A percentile compares a stretch with the other conserved stretches of the same genome.
These are phyloP conservation scores for Ogataea pini DNA, from an alignment of 805 yeast genomes.

Conservation along the genomic window DNA sequence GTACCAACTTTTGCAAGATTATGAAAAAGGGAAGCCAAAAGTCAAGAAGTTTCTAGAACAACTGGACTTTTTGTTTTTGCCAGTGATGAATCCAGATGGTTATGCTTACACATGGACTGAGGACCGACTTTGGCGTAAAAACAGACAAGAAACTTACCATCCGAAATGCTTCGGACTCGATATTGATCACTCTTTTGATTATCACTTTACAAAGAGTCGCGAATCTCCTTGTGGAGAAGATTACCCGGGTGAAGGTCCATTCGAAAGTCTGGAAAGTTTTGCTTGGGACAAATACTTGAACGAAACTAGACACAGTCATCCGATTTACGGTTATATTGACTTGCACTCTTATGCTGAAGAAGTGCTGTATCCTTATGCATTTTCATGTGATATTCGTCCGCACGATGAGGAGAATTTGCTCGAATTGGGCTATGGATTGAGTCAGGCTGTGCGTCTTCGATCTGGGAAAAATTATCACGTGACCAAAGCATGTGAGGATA, in stretches of 20 bases:
- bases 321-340: constrained; percentile 75
- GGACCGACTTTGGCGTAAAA: constrained; percentile 88
- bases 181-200: constrained; percentile 81
- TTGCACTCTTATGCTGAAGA: constrained; percentile 86
- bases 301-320: constrained; percentile 52
- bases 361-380: constrained; percentile 79
- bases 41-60: constrained; percentile 51
- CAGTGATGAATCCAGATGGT: constrained; percentile 90
- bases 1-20: constrained; percentile 47
- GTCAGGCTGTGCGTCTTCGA: constrained; percentile 66
- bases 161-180: constrained; percentile 80
- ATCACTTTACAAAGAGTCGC: constrained; percentile 61
- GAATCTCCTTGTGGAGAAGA: constrained; percentile 82
- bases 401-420: constrained; percentile 78
- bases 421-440: constrained; percentile 78
- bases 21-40: constrained; percentile 41
- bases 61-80: constrained; percentile 74
- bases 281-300: constrained; percentile 50
- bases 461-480: constrained; percentile 70
- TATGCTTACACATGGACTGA: constrained; percentile 77
- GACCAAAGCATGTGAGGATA: constrained; percentile 75
- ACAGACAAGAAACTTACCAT: constrained; percentile 70
- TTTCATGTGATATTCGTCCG: constrained; percentile 70
- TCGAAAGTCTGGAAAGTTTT: constrained; percentile 63
- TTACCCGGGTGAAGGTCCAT: constrained; percentile 73